Percentiles rank a stretch among this genome's conserved stretches.
These are phyloP conservation scores for Hansfordia pulvinata DNA, from an alignment of 2,329 filamentous ascomycete genomes.

Conservation along the genomic window DNA sequence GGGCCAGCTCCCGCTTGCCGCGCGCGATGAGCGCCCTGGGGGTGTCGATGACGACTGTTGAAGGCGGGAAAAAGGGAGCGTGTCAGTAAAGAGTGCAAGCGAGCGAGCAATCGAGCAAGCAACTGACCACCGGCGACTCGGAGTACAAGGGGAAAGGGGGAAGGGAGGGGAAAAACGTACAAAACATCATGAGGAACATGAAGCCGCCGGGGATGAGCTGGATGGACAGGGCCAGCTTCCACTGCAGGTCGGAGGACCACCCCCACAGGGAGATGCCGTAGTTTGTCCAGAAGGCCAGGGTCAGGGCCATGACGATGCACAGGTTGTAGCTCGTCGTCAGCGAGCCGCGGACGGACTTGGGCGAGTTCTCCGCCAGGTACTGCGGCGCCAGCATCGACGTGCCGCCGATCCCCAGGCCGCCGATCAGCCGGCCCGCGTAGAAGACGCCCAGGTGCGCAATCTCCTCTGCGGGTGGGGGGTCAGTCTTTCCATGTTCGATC, in stretches of 20 bases:
- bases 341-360: conserved; percentile 23
- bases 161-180: no score
- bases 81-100: no score
- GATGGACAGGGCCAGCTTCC: conserved; percentile 13
- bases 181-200: conserved; percentile 19
- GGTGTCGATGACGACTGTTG: conserved; percentile 18
- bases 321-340: conserved; percentile 24
- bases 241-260: neutral
- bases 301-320: conserved; percentile 20
- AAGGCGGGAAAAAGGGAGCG: neutral
- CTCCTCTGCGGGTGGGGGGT: no score
- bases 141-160: no score
- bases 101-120: no score
- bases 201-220: conserved; percentile 22
- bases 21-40: conserved; percentile 20
- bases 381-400: conserved; percentile 23
- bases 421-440: conserved; percentile 21
- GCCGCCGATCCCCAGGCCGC: conserved; percentile 19
- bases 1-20: conserved; percentile 19
- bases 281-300: conserved; percentile 19
- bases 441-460: conserved; percentile 19
- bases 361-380: conserved; percentile 24
- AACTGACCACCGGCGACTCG: no score
- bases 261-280: conserved; percentile 10
- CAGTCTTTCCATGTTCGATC: no score